Conservation (phyloP, 148 eudicot genomes). For the Polygonum aviculare region DNA sequence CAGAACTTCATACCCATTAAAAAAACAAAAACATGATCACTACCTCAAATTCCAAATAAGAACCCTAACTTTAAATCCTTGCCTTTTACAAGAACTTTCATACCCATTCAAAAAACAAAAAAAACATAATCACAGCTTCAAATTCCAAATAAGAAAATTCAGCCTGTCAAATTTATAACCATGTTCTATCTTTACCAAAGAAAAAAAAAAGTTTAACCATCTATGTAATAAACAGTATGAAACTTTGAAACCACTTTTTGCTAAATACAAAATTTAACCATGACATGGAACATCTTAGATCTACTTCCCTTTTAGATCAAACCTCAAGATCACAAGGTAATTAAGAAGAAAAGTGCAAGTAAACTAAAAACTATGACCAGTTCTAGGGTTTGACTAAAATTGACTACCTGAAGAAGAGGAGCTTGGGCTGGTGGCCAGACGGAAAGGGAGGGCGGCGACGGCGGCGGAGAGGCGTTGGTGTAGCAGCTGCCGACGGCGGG, state of each 20-base stretch:
- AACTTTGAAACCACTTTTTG: not conserved
- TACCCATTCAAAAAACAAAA: no score
- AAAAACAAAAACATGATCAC: no score
- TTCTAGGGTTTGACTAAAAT: not conserved
- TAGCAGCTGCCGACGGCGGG: constrained; percentile 38
- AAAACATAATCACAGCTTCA: not conserved
- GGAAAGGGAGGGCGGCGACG: not conserved
- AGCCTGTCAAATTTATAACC: not conserved
- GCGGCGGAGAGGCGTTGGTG: constrained; percentile 19
- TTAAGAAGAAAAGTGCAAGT: not conserved
- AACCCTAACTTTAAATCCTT: no score
- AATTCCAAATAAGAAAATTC: not conserved
- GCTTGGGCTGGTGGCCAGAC: not conserved
- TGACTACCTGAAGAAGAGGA: constrained; percentile 11
- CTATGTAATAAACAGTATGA: not conserved
- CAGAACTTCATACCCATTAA: no score
- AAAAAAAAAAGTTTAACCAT: not conserved
- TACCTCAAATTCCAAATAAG: no score
- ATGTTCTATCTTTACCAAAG: not conserved
- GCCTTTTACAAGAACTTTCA: no score
- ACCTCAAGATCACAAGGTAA: not conserved
- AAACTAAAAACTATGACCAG: not conserved
- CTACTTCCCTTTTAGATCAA: not conserved
- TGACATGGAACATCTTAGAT: not conserved
- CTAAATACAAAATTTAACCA: not conserved